Percentiles rank a stretch among this genome's conserved stretches.
Conservation (phyloP, 306 rosid genomes). For the Luffa acutangula region DNA sequence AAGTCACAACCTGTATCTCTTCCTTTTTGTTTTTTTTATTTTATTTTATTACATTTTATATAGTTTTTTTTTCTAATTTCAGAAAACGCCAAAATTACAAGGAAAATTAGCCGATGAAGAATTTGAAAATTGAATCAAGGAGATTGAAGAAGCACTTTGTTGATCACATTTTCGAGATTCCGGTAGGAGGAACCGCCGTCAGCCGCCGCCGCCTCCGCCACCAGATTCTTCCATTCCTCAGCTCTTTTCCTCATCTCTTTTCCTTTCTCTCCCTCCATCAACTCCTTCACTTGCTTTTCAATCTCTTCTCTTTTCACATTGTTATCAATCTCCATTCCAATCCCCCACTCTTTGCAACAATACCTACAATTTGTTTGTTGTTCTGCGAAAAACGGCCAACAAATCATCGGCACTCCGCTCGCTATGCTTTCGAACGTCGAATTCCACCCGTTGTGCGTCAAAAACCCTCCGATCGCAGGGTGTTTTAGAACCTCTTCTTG, state of each 20-base stretch:
- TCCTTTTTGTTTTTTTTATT: too few species aligned
- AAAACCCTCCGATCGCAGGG: slow-evolving; percentile 46
- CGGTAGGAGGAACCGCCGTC: slow-evolving; percentile 26
- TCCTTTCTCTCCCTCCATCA: slow-evolving; percentile 52
- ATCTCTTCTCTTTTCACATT: slow-evolving; percentile 28
- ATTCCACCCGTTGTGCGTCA: slow-evolving; percentile 73
- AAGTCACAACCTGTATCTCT: neutral
- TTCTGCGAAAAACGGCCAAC: slow-evolving; percentile 74
- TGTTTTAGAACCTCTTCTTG: slow-evolving; percentile 53
- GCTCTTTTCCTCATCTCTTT: slow-evolving; percentile 34
- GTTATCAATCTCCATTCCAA: slow-evolving; percentile 54
- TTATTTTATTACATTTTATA: too few species aligned
- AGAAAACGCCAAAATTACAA: too few species aligned
- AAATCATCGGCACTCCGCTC: slow-evolving; percentile 49
- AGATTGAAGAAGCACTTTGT: slow-evolving; percentile 7
- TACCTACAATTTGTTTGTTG: slow-evolving; percentile 65
- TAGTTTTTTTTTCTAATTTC: too few species aligned
- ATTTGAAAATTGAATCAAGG: neutral
- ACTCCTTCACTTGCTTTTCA: slow-evolving; percentile 33
- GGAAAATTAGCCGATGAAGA: too few species aligned
- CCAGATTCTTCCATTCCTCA: slow-evolving; percentile 34
- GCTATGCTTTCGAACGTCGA: slow-evolving; percentile 54
- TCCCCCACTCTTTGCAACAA: slow-evolving; percentile 41
- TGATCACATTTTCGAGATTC: slow-evolving; percentile 23
- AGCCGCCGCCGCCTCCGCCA: slow-evolving; percentile 11